A percentile compares a stretch with the other conserved stretches of the same genome.
Evolutionary conservation across 345 rosid genomes (phyloP).

Genomic region (Dovyalis caffra): DNA sequence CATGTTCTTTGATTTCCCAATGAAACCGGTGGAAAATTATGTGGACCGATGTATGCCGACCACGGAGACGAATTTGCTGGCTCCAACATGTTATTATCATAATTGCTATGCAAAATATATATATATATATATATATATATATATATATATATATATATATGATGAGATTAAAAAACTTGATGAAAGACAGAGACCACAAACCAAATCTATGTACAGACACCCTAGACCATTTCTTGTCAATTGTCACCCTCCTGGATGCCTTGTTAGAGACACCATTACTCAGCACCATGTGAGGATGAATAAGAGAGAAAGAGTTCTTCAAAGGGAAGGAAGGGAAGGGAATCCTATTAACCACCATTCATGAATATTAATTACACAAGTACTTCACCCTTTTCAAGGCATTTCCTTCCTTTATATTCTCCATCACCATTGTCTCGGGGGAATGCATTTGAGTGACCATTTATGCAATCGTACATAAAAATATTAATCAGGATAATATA

Average conservation of each 20-base stretch:
- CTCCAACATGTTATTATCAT: background rate
- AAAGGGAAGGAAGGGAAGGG: slow-evolving; percentile 26
- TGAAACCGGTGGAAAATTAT: background rate
- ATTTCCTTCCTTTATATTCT: background rate
- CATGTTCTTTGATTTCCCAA: background rate
- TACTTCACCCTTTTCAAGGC: slow-evolving; percentile 18
- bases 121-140: too few species aligned
- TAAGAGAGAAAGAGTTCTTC: slow-evolving; percentile 17
- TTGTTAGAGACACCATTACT: slow-evolving; percentile 35
- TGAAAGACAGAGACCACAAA: slow-evolving; percentile 8
- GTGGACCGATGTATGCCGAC: background rate
- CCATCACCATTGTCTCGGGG: slow-evolving; percentile 20
- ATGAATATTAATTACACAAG: slow-evolving; percentile 4
- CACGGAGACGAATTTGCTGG: background rate
- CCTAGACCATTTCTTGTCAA: slow-evolving; percentile 31
- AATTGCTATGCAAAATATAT: background rate
- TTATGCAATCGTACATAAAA: slow-evolving; percentile 3
- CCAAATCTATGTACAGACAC: slow-evolving; percentile 41
- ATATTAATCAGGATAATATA: background rate
- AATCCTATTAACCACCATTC: slow-evolving; percentile 1
- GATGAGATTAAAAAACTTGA: background rate
- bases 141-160: too few species aligned
- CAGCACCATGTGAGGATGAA: slow-evolving; percentile 38
- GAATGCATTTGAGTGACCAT: slow-evolving; percentile 22
- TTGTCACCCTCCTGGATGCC: slow-evolving; percentile 16